These are phyloP conservation scores for Ailanthus altissimus DNA, from an alignment of 345 rosid species.

Conservation along the genomic window DNA sequence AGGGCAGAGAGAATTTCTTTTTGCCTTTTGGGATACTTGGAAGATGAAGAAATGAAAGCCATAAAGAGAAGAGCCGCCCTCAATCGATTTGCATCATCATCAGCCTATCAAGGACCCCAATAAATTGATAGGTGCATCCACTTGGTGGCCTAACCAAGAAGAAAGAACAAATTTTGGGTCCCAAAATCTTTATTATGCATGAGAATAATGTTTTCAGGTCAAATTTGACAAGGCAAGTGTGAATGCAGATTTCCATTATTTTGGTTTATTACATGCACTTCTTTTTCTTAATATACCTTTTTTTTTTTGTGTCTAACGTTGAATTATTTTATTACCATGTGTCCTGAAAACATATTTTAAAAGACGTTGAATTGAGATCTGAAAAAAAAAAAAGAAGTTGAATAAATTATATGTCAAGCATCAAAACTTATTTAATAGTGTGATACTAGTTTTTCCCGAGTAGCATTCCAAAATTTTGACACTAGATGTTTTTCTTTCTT, in stretches of 20 bases:
- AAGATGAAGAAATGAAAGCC: not conserved
- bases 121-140: not conserved
- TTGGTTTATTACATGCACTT: not conserved
- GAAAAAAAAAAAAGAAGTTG: too few relatives aligned
- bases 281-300: not conserved
- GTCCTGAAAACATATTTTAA: not conserved
- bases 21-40: constrained; percentile 8
- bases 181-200: not conserved
- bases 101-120: not conserved
- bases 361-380: not conserved
- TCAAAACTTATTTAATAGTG: too few relatives aligned
- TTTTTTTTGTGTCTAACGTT: not conserved
- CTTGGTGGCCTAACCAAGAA: not conserved
- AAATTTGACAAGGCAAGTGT: not conserved
- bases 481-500: too few relatives aligned
- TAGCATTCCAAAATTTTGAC: too few relatives aligned
- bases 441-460: too few relatives aligned
- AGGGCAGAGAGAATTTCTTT: not conserved
- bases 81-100: too few relatives aligned
- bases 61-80: not conserved
- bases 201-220: not conserved
- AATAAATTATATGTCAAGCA: too few relatives aligned
- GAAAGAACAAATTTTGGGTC: constrained; percentile 10
- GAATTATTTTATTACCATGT: not conserved
- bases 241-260: not conserved